These are phyloP conservation scores for Pichia cephalocereana DNA, from an alignment of 805 yeast species.

Conservation along the genomic window DNA sequence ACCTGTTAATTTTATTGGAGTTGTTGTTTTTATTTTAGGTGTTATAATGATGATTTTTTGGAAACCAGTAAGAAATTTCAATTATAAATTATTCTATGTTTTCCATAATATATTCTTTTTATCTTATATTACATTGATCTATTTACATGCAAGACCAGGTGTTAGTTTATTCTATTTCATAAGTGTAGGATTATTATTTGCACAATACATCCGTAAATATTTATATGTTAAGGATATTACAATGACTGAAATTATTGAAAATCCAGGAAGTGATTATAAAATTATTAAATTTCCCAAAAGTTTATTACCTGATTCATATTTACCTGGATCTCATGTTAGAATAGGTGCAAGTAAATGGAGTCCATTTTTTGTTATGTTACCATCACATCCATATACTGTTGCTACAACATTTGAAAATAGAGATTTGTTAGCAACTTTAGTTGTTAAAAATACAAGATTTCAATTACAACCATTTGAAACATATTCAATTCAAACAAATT, in stretches of 20 bases:
- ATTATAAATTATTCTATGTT: slow-evolving; percentile 47
- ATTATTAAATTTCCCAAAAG: slow-evolving; percentile 12
- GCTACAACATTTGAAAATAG: slow-evolving; percentile 27
- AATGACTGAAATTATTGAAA: slow-evolving; percentile 13
- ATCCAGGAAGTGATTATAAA: slow-evolving; percentile 9
- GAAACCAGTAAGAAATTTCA: slow-evolving; percentile 36
- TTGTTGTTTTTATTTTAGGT: slow-evolving; percentile 31
- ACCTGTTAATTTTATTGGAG: slow-evolving; percentile 43
- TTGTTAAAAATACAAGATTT: slow-evolving; percentile 36
- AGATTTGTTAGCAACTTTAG: slow-evolving; percentile 32
- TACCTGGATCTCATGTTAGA: slow-evolving; percentile 54
- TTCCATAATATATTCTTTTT: slow-evolving; percentile 46
- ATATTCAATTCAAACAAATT: slow-evolving; percentile 34
- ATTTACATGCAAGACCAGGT: slow-evolving; percentile 66
- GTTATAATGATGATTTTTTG: slow-evolving; percentile 33
- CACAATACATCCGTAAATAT: slow-evolving; percentile 31
- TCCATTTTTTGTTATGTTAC: slow-evolving; percentile 37
- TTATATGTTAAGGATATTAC: slow-evolving; percentile 13
- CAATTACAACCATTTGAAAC: slow-evolving; percentile 22
- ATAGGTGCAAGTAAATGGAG: slow-evolving; percentile 30
- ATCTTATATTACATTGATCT: slow-evolving; percentile 34
- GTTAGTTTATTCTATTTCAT: slow-evolving; percentile 31
- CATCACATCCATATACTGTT: slow-evolving; percentile 65
- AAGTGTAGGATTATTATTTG: slow-evolving; percentile 24
- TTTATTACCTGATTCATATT: slow-evolving; percentile 16